These are phyloP conservation scores for Apiotrichum brassicae DNA, from an alignment of 1,284 basidiomycete genomes.

Conservation along the genomic window DNA sequence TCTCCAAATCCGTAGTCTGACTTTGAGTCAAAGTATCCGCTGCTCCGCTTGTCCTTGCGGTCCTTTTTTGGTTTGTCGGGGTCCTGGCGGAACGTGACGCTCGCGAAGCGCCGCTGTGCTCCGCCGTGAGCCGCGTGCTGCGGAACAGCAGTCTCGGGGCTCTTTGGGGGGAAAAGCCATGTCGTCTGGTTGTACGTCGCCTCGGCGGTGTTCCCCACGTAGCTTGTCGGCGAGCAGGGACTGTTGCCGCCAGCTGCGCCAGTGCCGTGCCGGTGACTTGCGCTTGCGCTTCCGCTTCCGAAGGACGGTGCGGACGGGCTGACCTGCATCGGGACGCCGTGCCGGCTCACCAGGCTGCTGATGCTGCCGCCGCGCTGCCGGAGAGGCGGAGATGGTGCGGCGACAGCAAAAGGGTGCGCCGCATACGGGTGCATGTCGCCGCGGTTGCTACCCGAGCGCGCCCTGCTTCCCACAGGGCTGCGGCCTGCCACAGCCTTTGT, in stretches of 20 bases:
- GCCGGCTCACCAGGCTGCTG: not conserved
- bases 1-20: not conserved
- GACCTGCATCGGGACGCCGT: too few species aligned
- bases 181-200: not conserved
- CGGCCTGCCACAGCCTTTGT: too few species aligned
- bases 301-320: not conserved
- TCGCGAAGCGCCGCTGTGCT: not conserved
- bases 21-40: not conserved
- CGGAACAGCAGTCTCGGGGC: too few species aligned
- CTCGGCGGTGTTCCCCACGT: not conserved
- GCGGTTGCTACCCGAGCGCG: too few species aligned
- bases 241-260: not conserved
- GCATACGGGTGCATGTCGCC: not conserved
- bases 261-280: not conserved
- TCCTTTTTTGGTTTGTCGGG: not conserved
- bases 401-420: not conserved
- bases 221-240: not conserved
- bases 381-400: not conserved
- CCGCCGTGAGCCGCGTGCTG: not conserved
- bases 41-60: not conserved
- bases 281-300: too few species aligned
- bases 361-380: not conserved
- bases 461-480: too few species aligned
- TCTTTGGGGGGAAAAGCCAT: not conserved
- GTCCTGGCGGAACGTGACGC: not conserved